phyloP scores from a whole-genome alignment of 768 basidiomycete genomes.

The Kwoniella mangroviensis region DNA sequence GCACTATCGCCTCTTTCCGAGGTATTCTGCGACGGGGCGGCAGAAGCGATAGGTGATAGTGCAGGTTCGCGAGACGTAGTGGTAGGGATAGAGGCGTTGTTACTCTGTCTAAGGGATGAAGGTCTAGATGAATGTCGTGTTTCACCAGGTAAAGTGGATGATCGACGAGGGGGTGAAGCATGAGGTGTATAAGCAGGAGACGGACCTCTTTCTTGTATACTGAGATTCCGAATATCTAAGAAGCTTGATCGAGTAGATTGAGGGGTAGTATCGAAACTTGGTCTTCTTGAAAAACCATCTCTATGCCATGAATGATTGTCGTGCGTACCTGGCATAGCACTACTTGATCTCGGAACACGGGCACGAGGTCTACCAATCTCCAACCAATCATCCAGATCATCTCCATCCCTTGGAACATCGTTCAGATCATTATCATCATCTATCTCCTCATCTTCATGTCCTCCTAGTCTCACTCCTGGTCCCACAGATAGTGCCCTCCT shows the following conservation, averaged over 20 bases:
- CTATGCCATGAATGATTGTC: conserved; percentile 29
- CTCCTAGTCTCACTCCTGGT: conserved; percentile 54
- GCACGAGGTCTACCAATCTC: conserved; percentile 16
- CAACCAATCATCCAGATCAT: conserved; percentile 27
- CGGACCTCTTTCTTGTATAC: conserved; percentile 40
- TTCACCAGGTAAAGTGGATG: conserved; percentile 10
- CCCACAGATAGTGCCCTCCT: conserved; percentile 64
- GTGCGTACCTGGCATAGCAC: conserved; percentile 44
- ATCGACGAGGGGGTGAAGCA: conserved; percentile 18
- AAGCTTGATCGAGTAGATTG: conserved; percentile 8
- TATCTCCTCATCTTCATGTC: conserved; percentile 31
- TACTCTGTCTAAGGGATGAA: conserved; percentile 26
- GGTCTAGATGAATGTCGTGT: conserved; percentile 11
- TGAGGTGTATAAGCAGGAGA: conserved; percentile 55
- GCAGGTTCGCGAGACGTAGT: conserved; percentile 25
- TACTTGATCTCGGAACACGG: conserved; percentile 12
- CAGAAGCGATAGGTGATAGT: conserved; percentile 48
- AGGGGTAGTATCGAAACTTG: conserved; percentile 22
- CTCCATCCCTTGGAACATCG: conserved; percentile 27
- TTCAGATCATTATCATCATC: conserved; percentile 36
- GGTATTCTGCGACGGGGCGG: conserved; percentile 33
- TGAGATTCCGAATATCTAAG: conserved; percentile 18
- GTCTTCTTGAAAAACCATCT: conserved; percentile 37
- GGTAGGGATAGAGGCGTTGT: not conserved
- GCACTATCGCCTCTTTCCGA: conserved; percentile 45